Evolutionary conservation across 2,329 filamentous ascomycete genomes (phyloP).

Genomic region (Myriosclerotinia scirpicola): DNA sequence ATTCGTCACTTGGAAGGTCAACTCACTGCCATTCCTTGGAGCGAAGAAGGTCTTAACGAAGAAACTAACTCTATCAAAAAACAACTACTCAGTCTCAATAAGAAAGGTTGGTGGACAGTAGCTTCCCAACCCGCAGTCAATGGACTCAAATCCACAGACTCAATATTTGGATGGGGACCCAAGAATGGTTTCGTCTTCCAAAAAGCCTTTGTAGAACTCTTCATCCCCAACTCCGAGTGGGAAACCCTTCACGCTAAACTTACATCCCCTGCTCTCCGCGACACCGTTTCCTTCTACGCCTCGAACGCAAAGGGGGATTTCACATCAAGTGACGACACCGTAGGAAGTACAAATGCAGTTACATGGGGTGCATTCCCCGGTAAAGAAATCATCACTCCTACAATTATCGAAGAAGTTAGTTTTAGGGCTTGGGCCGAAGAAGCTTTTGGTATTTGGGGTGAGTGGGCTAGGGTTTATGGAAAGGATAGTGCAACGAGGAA

Average conservation of each 20-base stretch:
- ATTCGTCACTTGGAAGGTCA: slow-evolving; percentile 77
- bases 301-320: slow-evolving; percentile 78
- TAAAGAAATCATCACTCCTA: slow-evolving; percentile 94
- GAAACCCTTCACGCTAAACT: slow-evolving; percentile 63
- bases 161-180: slow-evolving; percentile 90
- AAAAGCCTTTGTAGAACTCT: slow-evolving; percentile 97
- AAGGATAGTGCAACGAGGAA: slow-evolving; percentile 64
- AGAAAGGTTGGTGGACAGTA: slow-evolving; percentile 90
- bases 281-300: slow-evolving; percentile 83
- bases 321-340: slow-evolving; percentile 59
- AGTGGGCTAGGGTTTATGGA: slow-evolving; percentile 88
- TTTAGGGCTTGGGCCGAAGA: slow-evolving; percentile 95
- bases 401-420: slow-evolving; percentile 93
- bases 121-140: slow-evolving; percentile 95
- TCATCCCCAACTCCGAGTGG: slow-evolving; percentile 77
- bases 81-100: slow-evolving; percentile 73
- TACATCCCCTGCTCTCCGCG: slow-evolving; percentile 54
- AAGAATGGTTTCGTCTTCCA: slow-evolving; percentile 94
- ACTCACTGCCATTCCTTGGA: slow-evolving; percentile 85
- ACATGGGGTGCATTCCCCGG: slow-evolving; percentile 96
- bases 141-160: slow-evolving; percentile 72
- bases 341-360: slow-evolving; percentile 77
- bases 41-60: slow-evolving; percentile 79
- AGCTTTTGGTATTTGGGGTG: slow-evolving; percentile 91
- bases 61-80: slow-evolving; percentile 81